Conservation (phyloP, 805 yeast genomes). For the Metschnikowia similis region DNA sequence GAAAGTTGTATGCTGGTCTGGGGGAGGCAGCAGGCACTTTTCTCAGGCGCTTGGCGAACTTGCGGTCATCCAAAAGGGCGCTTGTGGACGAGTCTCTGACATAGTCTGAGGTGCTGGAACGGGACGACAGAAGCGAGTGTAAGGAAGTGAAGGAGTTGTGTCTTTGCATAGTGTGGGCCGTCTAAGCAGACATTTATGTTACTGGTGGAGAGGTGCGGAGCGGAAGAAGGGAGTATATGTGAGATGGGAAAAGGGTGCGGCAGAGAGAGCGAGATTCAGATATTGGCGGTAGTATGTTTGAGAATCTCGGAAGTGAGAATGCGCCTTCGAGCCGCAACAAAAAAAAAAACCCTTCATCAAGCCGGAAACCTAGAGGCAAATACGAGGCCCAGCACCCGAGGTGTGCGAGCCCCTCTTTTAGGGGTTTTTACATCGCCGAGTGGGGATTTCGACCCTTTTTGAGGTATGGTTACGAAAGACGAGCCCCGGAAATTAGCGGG, state of each 20-base stretch:
- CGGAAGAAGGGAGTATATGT: neutral
- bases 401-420: neutral
- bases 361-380: neutral
- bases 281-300: neutral
- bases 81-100: slow-evolving; percentile 31
- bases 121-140: slow-evolving; percentile 3
- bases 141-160: slow-evolving; percentile 12
- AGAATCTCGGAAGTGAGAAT: neutral
- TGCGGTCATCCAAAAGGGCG: slow-evolving; percentile 30
- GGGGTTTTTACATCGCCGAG: neutral
- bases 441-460: no score
- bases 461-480: neutral
- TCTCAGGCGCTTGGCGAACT: slow-evolving; percentile 35
- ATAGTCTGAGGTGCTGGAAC: slow-evolving; percentile 4
- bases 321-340: neutral
- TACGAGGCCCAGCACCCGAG: neutral
- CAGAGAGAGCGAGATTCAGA: neutral
- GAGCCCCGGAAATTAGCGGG: no score
- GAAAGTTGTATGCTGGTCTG: slow-evolving; percentile 38
- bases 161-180: slow-evolving; percentile 7
- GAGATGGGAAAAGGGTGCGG: neutral
- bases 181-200: slow-evolving; percentile 2
- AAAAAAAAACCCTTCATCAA: neutral
- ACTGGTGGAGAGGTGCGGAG: neutral
- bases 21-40: slow-evolving; percentile 14